Base-by-base conservation (phyloP, 2,329 filamentous ascomycete genomes). In the Penicillium sp. region DNA sequence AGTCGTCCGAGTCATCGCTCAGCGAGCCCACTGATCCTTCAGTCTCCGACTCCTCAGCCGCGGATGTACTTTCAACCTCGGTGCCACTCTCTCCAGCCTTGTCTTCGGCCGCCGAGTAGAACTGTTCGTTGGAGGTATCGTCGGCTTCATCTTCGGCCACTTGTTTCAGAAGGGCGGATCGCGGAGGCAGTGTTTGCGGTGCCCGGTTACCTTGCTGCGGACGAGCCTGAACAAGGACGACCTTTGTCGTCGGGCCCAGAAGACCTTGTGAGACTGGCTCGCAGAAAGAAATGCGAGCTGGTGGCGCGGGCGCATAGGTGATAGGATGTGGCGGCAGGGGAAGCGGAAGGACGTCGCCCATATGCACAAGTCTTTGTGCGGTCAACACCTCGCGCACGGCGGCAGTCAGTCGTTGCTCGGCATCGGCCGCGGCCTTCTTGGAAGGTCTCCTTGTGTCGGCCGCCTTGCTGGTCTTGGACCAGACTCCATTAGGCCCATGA, bases 241-340 rank as follows among this genome's bases (percentile, higher is more conserved):
- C 91, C 69, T 90, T 92, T 15, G 93, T 99, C 12, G 81, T 84
- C 0, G 91, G 83, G 8, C 88, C 84, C 49, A 99, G 74, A 5
- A 95, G 76, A 8, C 95, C 95, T 76, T 99, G 95, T 5, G 91
- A 87, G 15, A 98, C 92, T 8, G 95, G 95, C 74, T 99, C 95
- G 73, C 93, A 98, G n/a, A 96, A 86, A 50, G 91, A 88, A 61
- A 98, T 90, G 76, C 90, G 92, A 43, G 91, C 95, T 0, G 93
- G 92, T 43, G 91, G 91, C 14, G 92, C 86, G 25, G 91, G 87
- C 17, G 90, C 86, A 76, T 96, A 92, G 8, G 92, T 96, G 63
- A 96, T 89, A 12, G 92, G 90, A 75, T 97, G 92, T 2, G 92
- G 78, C 5, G 84, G 82, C n/a, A 88, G 86, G 8, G 90, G 86